Conservation (phyloP, 768 basidiomycete genomes). For the Boletus barrowsii region DNA sequence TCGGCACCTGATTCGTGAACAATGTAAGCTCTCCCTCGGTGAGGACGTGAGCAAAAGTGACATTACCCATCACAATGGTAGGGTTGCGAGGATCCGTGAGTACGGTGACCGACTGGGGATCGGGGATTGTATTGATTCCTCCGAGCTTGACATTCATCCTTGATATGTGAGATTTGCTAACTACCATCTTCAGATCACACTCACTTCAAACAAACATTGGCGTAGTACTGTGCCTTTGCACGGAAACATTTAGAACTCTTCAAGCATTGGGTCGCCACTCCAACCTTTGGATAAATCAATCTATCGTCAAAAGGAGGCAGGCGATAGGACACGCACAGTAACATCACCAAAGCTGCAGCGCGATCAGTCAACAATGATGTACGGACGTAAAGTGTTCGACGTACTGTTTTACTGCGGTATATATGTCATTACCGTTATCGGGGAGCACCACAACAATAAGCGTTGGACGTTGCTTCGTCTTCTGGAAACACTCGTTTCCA, state of each 20-base stretch:
- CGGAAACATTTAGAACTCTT: conserved; percentile 62
- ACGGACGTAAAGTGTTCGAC: conserved; percentile 23
- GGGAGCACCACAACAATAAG: conserved; percentile 70
- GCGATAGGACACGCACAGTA: conserved; percentile 33
- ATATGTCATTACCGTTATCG: conserved; percentile 72
- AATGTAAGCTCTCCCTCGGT: not conserved
- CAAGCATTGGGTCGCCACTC: conserved; percentile 78
- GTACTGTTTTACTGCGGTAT: conserved; percentile 76
- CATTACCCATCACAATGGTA: conserved; percentile 74
- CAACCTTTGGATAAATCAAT: conserved; percentile 41
- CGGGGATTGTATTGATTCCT: conserved; percentile 78
- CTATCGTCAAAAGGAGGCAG: not conserved
- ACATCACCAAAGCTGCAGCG: conserved; percentile 67
- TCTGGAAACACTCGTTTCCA: conserved; percentile 45
- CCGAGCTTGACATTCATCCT: conserved; percentile 85
- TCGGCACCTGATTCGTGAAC: conserved; percentile 55
- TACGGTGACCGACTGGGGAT: conserved; percentile 59
- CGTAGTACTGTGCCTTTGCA: conserved; percentile 75
- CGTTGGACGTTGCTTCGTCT: conserved; percentile 43
- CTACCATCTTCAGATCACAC: conserved; percentile 18
- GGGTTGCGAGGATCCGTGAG: conserved; percentile 70
- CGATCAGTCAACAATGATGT: not conserved
- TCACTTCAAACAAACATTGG: conserved; percentile 78
- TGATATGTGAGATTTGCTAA: not conserved
- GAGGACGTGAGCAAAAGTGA: not conserved